Evolutionary conservation across 2,329 filamentous ascomycete species (phyloP).

Genomic region (Triangularia setosa): DNA sequence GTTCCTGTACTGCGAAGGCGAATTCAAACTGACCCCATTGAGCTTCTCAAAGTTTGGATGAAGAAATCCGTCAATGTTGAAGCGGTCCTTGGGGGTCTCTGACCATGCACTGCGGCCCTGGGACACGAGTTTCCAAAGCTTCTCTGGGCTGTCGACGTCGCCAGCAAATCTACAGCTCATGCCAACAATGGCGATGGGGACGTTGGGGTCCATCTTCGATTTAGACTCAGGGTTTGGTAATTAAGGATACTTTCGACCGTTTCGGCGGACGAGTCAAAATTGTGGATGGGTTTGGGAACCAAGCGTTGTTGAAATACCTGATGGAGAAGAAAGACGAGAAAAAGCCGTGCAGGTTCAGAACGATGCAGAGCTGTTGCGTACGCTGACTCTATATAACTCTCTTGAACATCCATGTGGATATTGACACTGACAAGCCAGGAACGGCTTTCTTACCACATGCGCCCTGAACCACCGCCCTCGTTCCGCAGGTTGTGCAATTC

Average conservation of each 20-base stretch:
- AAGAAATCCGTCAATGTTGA: constrained; percentile 33
- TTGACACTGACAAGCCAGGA: background rate
- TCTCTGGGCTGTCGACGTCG: constrained; percentile 30
- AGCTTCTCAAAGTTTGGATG: constrained; percentile 26
- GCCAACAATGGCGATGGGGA: constrained; percentile 39
- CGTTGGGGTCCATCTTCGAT: constrained; percentile 15
- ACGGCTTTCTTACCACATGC: background rate
- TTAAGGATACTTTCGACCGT: background rate
- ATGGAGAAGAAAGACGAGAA: background rate
- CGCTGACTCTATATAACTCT: background rate
- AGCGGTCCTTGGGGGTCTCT: constrained; percentile 30
- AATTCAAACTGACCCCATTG: constrained; percentile 21
- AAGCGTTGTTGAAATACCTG: background rate
- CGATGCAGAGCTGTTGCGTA: background rate
- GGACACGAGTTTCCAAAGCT: constrained; percentile 31
- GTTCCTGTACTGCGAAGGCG: background rate
- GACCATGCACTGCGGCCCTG: constrained; percentile 24
- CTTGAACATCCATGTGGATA: background rate
- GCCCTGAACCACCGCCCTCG: background rate
- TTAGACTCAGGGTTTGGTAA: background rate
- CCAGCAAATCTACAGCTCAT: constrained; percentile 39
- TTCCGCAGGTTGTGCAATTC: background rate
- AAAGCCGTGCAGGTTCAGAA: background rate
- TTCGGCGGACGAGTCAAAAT: background rate
- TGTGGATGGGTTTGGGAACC: background rate